Evolutionary conservation across 1,284 basidiomycete genomes (phyloP).

Genomic region (Cutaneotrichosporon sp.): DNA sequence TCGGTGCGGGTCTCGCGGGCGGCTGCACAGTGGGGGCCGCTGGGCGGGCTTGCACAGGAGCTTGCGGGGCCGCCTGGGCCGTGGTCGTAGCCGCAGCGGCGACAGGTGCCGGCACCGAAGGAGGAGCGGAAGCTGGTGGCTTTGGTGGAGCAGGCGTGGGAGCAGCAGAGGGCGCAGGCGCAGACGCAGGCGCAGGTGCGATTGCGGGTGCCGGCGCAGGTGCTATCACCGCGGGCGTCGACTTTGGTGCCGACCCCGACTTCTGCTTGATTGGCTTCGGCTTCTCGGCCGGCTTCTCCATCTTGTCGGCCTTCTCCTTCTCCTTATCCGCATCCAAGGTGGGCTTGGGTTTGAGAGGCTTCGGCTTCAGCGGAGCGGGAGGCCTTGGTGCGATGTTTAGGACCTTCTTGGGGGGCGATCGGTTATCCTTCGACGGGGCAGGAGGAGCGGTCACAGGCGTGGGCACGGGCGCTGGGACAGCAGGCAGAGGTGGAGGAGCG

Average conservation of each 20-base stretch:
- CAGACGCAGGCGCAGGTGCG: neutral
- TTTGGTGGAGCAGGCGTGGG: neutral
- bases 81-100: neutral
- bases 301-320: neutral
- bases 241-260: neutral
- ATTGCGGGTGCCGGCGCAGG: neutral
- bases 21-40: too few species aligned
- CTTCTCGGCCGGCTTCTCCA: neutral
- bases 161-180: neutral
- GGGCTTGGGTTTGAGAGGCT: slow-evolving; percentile 7
- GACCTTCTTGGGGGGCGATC: slow-evolving; percentile 5
- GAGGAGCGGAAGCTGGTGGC: neutral
- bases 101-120: neutral
- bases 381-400: neutral
- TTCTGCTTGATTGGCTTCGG: slow-evolving; percentile 1
- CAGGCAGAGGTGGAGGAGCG: slow-evolving; percentile 2
- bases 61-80: neutral
- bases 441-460: slow-evolving; percentile 9
- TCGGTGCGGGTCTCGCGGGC: neutral
- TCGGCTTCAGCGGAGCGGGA: neutral
- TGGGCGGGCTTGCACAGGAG: too few species aligned
- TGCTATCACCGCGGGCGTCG: neutral
- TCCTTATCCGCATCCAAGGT: neutral
- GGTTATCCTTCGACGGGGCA: slow-evolving; percentile 3
- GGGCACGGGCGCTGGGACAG: slow-evolving; percentile 8